Conservation (phyloP, 73 alveolate species). For the Effrenium voratum region DNA sequence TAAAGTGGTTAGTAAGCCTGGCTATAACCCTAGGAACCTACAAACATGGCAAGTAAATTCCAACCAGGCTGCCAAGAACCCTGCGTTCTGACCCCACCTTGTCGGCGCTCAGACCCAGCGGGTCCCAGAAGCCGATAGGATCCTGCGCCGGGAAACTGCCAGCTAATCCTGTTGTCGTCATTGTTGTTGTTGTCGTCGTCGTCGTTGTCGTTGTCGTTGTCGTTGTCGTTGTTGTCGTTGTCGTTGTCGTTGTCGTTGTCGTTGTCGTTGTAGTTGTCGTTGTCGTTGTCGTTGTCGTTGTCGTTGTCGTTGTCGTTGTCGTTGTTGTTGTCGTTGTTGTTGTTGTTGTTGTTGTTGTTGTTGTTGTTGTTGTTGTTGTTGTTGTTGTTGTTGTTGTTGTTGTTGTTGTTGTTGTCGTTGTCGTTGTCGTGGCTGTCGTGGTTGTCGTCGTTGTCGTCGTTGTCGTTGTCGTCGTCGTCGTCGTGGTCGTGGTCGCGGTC, state of each 20-base stretch:
- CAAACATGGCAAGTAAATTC: no score
- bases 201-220: neutral
- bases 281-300: neutral
- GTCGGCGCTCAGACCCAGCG: conserved; percentile 7
- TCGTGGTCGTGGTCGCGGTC: neutral
- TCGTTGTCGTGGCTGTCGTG: neutral
- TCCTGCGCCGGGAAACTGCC: no score
- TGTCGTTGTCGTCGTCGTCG: neutral
- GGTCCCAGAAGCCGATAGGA: conserved; percentile 62
- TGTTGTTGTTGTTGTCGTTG: neutral
- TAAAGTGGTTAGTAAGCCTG: no score
- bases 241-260: neutral
- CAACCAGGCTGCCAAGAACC: no score
- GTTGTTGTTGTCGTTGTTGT: neutral
- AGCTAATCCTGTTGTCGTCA: no score
- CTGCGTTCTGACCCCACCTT: no score
- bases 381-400: neutral
- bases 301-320: neutral
- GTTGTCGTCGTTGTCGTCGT: neutral
- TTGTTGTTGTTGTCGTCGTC: neutral
- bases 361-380: neutral
- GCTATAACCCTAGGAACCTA: no score
- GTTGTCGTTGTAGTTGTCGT: neutral
- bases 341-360: neutral
- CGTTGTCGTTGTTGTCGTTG: neutral